phyloP scores from a whole-genome alignment of 768 basidiomycete species.

The Trametes meyenii region DNA sequence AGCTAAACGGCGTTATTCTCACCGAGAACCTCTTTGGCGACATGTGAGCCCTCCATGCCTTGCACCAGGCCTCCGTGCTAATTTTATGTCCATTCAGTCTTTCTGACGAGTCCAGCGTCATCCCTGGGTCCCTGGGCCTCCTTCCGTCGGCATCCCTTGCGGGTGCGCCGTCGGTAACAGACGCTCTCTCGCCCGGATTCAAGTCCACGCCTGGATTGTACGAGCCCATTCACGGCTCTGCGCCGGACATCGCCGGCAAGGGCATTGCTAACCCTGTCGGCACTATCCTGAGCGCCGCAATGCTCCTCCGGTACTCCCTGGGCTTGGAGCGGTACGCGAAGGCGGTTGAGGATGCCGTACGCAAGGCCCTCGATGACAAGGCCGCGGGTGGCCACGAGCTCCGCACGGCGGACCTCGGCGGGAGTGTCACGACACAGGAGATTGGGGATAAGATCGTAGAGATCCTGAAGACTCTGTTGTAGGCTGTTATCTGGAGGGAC shows the following conservation, averaged over 20 bases:
- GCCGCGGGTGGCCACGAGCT: conserved; percentile 73
- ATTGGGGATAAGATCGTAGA: conserved; percentile 86
- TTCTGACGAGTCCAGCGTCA: conserved; percentile 95
- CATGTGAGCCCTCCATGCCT: conserved; percentile 65
- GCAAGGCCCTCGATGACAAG: conserved; percentile 78
- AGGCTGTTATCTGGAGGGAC: conserved; percentile 18
- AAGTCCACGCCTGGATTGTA: conserved; percentile 88
- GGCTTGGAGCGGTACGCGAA: conserved; percentile 83
- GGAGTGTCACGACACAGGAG: conserved; percentile 70
- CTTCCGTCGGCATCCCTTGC: conserved; percentile 96
- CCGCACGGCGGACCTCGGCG: conserved; percentile 88
- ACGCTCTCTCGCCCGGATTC: conserved; percentile 54
- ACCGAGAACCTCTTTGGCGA: conserved; percentile 98
- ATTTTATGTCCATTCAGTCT: conserved; percentile 51
- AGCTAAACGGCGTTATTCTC: conserved; percentile 92
- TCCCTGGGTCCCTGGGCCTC: conserved; percentile 95
- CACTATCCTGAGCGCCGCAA: conserved; percentile 92
- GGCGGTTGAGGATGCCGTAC: conserved; percentile 88
- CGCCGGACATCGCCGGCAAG: conserved; percentile 92
- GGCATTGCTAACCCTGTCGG: conserved; percentile 94
- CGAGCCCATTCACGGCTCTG: conserved; percentile 98
- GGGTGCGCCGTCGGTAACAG: conserved; percentile 66
- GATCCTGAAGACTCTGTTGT: conserved; percentile 62
- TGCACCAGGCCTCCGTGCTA: background rate
- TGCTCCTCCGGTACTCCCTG: conserved; percentile 96